These are phyloP conservation scores for Scalesia atractyloides DNA, from an alignment of 129 eudicot genomes.

Conservation along the genomic window DNA sequence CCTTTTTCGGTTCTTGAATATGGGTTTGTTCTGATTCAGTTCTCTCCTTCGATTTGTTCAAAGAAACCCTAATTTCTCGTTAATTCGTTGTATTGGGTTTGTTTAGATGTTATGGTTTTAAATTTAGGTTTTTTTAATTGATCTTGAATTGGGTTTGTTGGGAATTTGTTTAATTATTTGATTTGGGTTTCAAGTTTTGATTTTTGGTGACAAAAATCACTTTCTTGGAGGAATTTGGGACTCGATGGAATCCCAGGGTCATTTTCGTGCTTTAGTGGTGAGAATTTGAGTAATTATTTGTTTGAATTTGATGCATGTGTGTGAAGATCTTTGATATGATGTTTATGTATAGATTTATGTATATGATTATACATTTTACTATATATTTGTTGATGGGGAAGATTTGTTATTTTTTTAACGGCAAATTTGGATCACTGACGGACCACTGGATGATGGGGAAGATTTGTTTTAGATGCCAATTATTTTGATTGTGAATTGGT, in stretches of 20 bases:
- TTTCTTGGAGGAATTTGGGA: conserved; percentile 12
- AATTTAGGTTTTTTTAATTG: not conserved
- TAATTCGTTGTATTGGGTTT: not conserved
- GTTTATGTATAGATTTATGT: not conserved
- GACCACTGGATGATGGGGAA: no score
- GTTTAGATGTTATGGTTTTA: not conserved
- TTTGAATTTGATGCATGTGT: conserved; percentile 11
- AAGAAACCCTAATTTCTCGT: conserved; percentile 6
- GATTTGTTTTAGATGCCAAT: not conserved
- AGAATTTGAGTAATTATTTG: conserved; percentile 17
- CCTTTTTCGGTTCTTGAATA: conserved; percentile 7
- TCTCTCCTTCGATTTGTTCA: conserved; percentile 1
- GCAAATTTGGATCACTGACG: no score
- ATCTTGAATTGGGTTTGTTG: conserved; percentile 18
- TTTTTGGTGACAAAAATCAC: conserved; percentile 3
- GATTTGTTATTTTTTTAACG: no score
- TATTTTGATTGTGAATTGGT: not conserved
- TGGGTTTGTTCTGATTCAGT: conserved; percentile 25
- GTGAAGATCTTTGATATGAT: conserved; percentile 26
- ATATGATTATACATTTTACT: not conserved
- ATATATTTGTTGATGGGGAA: not conserved
- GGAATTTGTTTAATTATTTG: not conserved
- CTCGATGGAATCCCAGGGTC: conserved; percentile 34
- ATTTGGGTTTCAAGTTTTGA: not conserved
- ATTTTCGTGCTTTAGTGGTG: conserved; percentile 43